Percentiles rank a stretch among this genome's conserved stretches.
Conservation (phyloP, 495 filamentous ascomycete species). For the Aspergillus cristatus region DNA sequence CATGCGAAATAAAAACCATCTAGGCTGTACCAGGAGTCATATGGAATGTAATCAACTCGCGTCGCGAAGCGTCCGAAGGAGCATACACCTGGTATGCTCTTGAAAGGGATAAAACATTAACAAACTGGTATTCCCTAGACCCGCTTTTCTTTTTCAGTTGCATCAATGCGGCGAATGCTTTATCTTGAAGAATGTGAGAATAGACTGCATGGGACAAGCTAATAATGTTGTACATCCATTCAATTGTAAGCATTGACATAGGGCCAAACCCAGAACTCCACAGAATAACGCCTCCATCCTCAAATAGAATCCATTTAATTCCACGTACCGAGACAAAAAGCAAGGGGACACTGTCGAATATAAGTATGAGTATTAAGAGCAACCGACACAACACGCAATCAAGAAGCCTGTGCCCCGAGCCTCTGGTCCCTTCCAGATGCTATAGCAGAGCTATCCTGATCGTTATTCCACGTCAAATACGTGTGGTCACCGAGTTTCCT, state of each 20-base stretch:
- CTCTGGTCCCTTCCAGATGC: conserved; percentile 42
- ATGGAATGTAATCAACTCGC: conserved; percentile 7
- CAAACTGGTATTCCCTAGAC: no score
- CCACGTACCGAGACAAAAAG: conserved; percentile 3
- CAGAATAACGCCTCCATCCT: no score
- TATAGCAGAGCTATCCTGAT: conserved; percentile 54
- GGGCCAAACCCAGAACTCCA: no score
- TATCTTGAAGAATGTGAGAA: no score
- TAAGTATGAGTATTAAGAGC: conserved; percentile 3
- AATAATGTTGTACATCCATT: background rate
- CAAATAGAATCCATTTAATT: no score
- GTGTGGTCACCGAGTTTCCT: conserved; percentile 98
- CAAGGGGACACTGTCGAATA: background rate
- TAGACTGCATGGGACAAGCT: background rate
- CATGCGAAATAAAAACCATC: conserved; percentile 2
- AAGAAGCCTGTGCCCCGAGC: conserved; percentile 16
- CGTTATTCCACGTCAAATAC: conserved; percentile 95
- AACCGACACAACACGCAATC: conserved; percentile 3
- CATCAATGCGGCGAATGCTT: no score
- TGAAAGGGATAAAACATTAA: no score
- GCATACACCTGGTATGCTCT: no score
- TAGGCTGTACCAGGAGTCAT: conserved; percentile 7
- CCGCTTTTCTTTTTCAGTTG: no score
- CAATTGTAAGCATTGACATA: no score
- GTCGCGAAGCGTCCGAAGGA: no score